A percentile compares a stretch with the other conserved stretches of the same genome.
Conservation (phyloP, 768 basidiomycete species). For the Leccinum uliginosum region DNA sequence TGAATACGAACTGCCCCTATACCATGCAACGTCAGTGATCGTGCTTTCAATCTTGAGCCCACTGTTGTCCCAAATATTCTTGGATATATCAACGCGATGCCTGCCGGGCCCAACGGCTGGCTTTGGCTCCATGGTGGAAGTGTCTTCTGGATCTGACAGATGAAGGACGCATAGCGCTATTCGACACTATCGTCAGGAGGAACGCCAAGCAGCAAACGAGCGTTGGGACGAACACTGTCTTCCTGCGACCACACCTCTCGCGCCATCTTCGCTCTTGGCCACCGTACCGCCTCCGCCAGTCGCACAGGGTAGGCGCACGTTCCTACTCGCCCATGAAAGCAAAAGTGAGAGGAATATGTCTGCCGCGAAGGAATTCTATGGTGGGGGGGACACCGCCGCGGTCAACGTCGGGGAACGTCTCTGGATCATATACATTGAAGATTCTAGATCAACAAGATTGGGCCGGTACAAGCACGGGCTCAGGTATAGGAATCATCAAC, state of each 20-base stretch:
- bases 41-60: constrained; percentile 76
- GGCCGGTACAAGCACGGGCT: not conserved
- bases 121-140: constrained; percentile 43
- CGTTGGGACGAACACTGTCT: constrained; percentile 56
- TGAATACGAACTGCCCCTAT: constrained; percentile 51
- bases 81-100: constrained; percentile 61
- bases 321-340: constrained; percentile 44
- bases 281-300: constrained; percentile 64
- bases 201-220: not conserved
- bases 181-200: constrained; percentile 20
- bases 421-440: constrained; percentile 8
- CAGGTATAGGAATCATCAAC: too few relatives aligned
- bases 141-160: constrained; percentile 45
- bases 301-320: constrained; percentile 57
- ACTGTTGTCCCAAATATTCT: constrained; percentile 75
- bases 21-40: constrained; percentile 78
- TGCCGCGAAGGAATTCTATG: constrained; percentile 2
- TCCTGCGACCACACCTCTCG: constrained; percentile 69
- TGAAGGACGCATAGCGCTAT: constrained; percentile 60
- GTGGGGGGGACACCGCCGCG: not conserved
- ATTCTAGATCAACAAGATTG: not conserved
- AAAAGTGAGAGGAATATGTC: constrained; percentile 39
- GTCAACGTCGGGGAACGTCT: constrained; percentile 27
- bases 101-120: constrained; percentile 54
- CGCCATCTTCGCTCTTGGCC: constrained; percentile 62